Conservation (phyloP, 2,329 filamentous ascomycete species). For the Beauveria scarabaeidicola region DNA sequence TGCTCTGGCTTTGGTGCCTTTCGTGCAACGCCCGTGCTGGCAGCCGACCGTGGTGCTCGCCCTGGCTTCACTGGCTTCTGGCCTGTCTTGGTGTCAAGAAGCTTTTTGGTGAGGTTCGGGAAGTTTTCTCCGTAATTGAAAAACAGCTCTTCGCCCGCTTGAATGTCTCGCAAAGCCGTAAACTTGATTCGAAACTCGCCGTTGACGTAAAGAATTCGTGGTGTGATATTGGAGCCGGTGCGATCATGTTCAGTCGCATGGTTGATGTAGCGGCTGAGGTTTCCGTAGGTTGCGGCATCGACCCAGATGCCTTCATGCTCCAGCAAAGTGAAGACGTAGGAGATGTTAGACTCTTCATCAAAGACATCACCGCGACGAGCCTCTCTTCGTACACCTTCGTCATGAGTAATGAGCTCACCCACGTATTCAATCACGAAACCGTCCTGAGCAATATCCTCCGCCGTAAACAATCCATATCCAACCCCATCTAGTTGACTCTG, state of each 20-base stretch:
- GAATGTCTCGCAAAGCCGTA: conserved; percentile 57
- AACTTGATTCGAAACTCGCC: conserved; percentile 71
- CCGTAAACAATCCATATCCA: conserved; percentile 68
- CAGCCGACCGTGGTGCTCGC: conserved; percentile 14
- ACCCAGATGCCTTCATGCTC: conserved; percentile 58
- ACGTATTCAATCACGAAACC: conserved; percentile 78
- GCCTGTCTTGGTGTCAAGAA: conserved; percentile 30
- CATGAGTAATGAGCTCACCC: conserved; percentile 64
- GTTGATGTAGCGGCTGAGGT: conserved; percentile 78
- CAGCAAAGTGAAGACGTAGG: conserved; percentile 55
- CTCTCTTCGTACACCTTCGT: conserved; percentile 62
- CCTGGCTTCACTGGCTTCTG: conserved; percentile 20
- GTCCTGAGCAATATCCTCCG: conserved; percentile 55
- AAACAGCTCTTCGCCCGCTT: conserved; percentile 66
- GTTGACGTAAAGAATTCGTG: conserved; percentile 63
- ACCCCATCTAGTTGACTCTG: conserved; percentile 58
- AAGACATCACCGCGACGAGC: conserved; percentile 52
- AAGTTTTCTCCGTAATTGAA: conserved; percentile 73
- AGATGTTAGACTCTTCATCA: conserved; percentile 51
- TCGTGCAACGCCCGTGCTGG: conserved; percentile 16
- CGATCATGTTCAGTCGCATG: conserved; percentile 50
- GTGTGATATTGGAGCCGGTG: conserved; percentile 51
- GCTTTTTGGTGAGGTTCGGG: conserved; percentile 45
- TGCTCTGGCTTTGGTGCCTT: conserved; percentile 17
- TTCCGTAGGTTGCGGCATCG: conserved; percentile 69